Evolutionary conservation across 331 rosid species (phyloP), one percentile per base, ranked within the genome.

Genomic region (Quercus phellos): DNA sequence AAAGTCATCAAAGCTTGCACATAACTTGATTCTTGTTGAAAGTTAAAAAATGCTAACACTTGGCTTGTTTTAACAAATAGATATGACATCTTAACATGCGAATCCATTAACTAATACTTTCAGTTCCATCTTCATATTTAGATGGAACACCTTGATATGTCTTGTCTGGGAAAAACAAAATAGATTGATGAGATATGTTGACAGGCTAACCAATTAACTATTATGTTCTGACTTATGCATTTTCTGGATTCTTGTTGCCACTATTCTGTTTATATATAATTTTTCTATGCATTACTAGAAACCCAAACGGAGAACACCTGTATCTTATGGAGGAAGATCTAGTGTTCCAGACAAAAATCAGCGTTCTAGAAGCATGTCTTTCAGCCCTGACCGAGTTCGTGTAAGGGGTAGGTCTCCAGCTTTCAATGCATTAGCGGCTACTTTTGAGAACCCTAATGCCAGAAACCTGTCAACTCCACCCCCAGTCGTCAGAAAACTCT

Each of bases 401-500:
- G 99, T 88, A 70, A 85, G 98, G 86, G 99, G 99, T 13, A 88
- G 99, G 82, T 95, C 99, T 84, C 99, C 99, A 24, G 97, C 98
- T 82, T 95, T 95, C 83, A 95, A 89, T 80, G 97, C 98, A 54
- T 74, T 95, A 66, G 99, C 99, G 77, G 96, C 99, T 81, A 90
- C 61, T 77, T 95, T 95, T 67, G 99, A 95, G 89, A 91, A 58
- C 71, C 64, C 92, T 66, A 90, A 73, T 80, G 74, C 82, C 54
- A 84, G 99, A 81, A 95, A 95, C 89, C 98, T 95, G 71, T 95
- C 99, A 75, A 93, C 98, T 70, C 99, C 99, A 32, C 99, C 99
- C 60, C 99, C 98, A 61, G 76, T 86, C 63, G 85, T 83, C 69
- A 88, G 96, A 88, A 95, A 95, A 76, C 75, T 95, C 71, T 95